Percentiles rank a stretch among this genome's conserved stretches.
Evolutionary conservation across 441 rosid species (phyloP).

Genomic region (Aquilaria agallochum): DNA sequence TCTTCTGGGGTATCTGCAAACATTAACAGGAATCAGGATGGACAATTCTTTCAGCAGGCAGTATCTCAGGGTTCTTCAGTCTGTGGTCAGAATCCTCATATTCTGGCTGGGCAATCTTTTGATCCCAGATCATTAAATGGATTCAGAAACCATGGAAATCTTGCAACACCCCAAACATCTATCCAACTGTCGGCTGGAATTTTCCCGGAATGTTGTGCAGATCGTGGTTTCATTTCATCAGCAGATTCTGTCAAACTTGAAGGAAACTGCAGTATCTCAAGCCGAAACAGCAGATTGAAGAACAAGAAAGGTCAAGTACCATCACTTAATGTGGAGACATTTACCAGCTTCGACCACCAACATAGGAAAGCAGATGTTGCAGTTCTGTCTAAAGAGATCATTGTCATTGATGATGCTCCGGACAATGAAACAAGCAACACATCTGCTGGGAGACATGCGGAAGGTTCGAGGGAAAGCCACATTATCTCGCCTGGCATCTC

Average conservation of each 20-base stretch:
- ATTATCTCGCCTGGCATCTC: slow-evolving; percentile 24
- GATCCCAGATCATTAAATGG: slow-evolving; percentile 24
- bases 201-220: slow-evolving; percentile 19
- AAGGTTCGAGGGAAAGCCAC: slow-evolving; percentile 24
- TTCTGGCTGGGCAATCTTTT: slow-evolving; percentile 20
- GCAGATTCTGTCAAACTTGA: slow-evolving; percentile 24
- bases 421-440: slow-evolving; percentile 27
- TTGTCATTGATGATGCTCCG: slow-evolving; percentile 50
- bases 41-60: slow-evolving; percentile 19
- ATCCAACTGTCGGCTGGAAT: slow-evolving; percentile 25
- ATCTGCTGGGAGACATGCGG: slow-evolving; percentile 16
- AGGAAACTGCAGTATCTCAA: slow-evolving; percentile 21
- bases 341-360: slow-evolving; percentile 15
- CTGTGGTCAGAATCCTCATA: slow-evolving; percentile 25
- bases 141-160: slow-evolving; percentile 20
- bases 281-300: slow-evolving; percentile 17
- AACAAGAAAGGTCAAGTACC: slow-evolving; percentile 19
- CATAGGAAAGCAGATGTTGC: slow-evolving; percentile 16
- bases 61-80: slow-evolving; percentile 24
- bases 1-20: slow-evolving; percentile 24
- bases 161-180: slow-evolving; percentile 20
- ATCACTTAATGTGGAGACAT: slow-evolving; percentile 15
- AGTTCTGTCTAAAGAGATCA: slow-evolving; percentile 37
- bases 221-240: slow-evolving; percentile 20
- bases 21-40: slow-evolving; percentile 24